Evolutionary conservation across 352 stramenopile species (phyloP).

Genomic region (Thraustochytrium sp.): DNA sequence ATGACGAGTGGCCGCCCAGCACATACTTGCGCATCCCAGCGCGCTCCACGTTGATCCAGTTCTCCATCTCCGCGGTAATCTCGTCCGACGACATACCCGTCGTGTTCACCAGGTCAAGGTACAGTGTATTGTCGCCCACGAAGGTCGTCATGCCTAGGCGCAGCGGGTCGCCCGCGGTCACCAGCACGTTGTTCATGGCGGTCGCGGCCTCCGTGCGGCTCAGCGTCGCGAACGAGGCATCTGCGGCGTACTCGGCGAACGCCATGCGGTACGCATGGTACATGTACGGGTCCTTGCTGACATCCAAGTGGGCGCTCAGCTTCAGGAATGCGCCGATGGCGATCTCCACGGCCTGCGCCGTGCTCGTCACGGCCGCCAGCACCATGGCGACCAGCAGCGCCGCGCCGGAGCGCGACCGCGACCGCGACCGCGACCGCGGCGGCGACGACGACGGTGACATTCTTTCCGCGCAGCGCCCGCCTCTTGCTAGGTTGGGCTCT

Average conservation of each 20-base stretch:
- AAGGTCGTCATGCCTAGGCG: neutral
- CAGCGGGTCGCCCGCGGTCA: neutral
- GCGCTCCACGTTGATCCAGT: neutral
- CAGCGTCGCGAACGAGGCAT: neutral
- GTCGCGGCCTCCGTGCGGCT: neutral
- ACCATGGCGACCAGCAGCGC: neutral
- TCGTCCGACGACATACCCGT: neutral
- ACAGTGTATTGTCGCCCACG: neutral
- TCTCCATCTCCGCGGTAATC: neutral
- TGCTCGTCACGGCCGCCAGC: no score
- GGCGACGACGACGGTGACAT: no score
- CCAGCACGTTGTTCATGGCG: neutral
- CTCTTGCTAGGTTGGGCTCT: no score
- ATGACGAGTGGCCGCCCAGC: constrained; percentile 9
- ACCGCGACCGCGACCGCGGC: neutral
- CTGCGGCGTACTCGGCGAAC: neutral
- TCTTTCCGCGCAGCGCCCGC: no score
- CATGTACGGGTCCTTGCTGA: neutral
- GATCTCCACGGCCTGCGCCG: neutral
- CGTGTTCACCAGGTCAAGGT: neutral
- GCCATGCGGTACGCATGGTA: constrained; percentile 20
- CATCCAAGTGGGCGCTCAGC: neutral
- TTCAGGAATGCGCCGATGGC: neutral
- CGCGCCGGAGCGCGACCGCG: neutral
- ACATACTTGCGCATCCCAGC: neutral